Conservation (phyloP, 2,329 filamentous ascomycete species). For the Hirsutella rhossiliensis region DNA sequence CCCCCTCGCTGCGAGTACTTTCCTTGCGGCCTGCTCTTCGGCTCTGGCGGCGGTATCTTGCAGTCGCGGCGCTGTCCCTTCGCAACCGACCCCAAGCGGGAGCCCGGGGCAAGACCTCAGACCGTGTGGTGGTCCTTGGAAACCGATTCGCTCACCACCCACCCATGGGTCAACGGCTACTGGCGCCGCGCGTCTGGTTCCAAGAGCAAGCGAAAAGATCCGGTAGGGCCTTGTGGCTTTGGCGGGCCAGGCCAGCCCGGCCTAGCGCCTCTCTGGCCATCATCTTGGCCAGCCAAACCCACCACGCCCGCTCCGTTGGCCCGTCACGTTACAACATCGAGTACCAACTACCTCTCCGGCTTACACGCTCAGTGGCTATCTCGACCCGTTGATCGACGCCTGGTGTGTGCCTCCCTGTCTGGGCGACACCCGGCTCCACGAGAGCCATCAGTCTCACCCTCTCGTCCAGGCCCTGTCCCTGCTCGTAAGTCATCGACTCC, state of each 20-base stretch:
- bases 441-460: background rate
- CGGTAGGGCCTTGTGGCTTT: background rate
- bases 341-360: background rate
- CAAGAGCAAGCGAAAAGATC: background rate
- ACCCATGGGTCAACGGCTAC: conserved; percentile 2
- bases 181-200: conserved; percentile 6
- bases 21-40: background rate
- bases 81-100: conserved; percentile 10
- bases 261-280: background rate
- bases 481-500: no score
- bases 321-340: conserved; percentile 1
- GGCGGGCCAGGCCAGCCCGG: background rate
- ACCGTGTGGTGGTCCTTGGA: conserved; percentile 7
- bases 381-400: conserved; percentile 1
- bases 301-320: background rate
- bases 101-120: conserved; percentile 17
- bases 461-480: no score
- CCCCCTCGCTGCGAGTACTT: background rate
- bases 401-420: background rate
- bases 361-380: background rate
- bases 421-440: background rate
- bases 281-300: background rate
- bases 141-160: background rate
- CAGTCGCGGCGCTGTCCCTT: background rate
- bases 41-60: background rate